phyloP scores from a whole-genome alignment of 2,329 filamentous ascomycete species.

The Pseudomassariella vexata region DNA sequence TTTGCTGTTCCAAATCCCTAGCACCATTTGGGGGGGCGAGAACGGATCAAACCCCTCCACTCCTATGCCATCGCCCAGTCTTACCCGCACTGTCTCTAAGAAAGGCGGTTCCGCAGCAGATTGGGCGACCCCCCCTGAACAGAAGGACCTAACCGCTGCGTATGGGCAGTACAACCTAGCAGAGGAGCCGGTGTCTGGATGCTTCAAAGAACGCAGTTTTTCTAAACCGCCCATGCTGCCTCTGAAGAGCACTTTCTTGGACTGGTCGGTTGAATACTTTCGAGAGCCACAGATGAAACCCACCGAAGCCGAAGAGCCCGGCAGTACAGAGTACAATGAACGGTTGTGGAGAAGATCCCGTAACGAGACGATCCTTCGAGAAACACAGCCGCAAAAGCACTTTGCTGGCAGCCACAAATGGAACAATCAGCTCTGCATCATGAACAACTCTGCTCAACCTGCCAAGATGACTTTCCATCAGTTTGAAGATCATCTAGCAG shows the following conservation, averaged over 20 bases:
- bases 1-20: constrained; percentile 50
- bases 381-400: constrained; percentile 90
- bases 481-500: constrained; percentile 91
- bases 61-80: constrained; percentile 22
- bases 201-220: constrained; percentile 59
- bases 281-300: constrained; percentile 97
- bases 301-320: constrained; percentile 91
- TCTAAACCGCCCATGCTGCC: constrained; percentile 61
- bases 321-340: constrained; percentile 93
- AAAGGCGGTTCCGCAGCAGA: constrained; percentile 35
- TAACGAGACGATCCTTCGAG: constrained; percentile 86
- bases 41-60: constrained; percentile 29
- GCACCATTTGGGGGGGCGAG: constrained; percentile 41
- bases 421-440: constrained; percentile 72
- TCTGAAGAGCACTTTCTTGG: constrained; percentile 75
- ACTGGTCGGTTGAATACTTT: constrained; percentile 98
- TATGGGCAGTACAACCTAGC: constrained; percentile 70
- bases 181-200: constrained; percentile 72
- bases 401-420: constrained; percentile 80
- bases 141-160: constrained; percentile 62
- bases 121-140: constrained; percentile 59
- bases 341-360: constrained; percentile 86
- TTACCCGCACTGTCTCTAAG: constrained; percentile 31
- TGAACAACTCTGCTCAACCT: constrained; percentile 86
- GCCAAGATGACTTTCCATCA: constrained; percentile 95